Conservation (phyloP, 2,329 filamentous ascomycete genomes). For the Ophiostoma himal-ulmi region DNA sequence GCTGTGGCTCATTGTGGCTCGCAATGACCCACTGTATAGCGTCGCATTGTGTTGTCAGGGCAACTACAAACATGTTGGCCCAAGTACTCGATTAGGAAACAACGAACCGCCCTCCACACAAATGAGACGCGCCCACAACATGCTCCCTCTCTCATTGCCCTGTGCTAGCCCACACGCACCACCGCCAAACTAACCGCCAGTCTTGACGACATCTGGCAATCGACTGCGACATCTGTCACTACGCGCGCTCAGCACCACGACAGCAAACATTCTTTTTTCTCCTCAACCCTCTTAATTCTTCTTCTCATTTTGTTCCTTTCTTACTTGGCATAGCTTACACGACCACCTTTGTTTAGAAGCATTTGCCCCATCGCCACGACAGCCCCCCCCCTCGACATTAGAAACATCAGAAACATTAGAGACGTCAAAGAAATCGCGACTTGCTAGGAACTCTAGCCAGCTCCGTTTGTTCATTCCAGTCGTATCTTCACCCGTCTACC, state of each 20-base stretch:
- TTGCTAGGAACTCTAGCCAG: not conserved
- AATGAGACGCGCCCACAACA: conserved; percentile 21
- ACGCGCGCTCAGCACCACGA: not conserved
- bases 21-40: not conserved
- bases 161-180: conserved; percentile 12
- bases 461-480: conserved; percentile 8
- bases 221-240: conserved; percentile 5
- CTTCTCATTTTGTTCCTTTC: conserved; percentile 6
- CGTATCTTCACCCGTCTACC: not conserved
- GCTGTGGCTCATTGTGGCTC: conserved; percentile 5
- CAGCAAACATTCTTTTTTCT: conserved; percentile 2
- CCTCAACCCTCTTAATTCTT: not conserved
- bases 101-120: conserved; percentile 15
- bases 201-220: conserved; percentile 5
- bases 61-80: conserved; percentile 25
- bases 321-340: not conserved
- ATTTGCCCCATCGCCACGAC: not conserved
- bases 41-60: conserved; percentile 22
- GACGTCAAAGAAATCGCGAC: conserved; percentile 5
- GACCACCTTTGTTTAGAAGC: not conserved
- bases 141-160: conserved; percentile 2
- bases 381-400: not conserved
- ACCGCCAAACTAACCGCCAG: conserved; percentile 2
- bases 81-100: conserved; percentile 23
- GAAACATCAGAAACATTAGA: not conserved